These are phyloP conservation scores for Plicaturopsis crispa DNA, from an alignment of 768 basidiomycete genomes.

Conservation along the genomic window DNA sequence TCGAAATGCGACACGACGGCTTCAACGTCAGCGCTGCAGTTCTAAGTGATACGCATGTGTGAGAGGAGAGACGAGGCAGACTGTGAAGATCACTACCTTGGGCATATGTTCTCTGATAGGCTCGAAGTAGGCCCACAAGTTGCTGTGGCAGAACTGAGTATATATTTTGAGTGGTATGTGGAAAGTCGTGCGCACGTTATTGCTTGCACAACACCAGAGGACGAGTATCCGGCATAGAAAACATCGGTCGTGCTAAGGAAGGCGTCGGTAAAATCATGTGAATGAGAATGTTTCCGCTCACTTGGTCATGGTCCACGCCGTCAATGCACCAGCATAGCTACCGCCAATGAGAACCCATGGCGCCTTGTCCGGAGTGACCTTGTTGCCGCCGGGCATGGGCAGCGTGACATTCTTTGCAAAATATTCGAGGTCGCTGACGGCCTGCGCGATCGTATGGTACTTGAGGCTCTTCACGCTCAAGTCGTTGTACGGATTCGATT, in stretches of 20 bases:
- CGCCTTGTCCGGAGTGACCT: constrained; percentile 44
- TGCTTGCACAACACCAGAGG: constrained; percentile 59
- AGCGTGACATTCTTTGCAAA: constrained; percentile 60
- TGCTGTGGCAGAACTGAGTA: constrained; percentile 20
- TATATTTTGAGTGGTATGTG: neutral
- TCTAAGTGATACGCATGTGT: constrained; percentile 20
- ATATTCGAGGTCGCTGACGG: constrained; percentile 64
- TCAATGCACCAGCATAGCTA: constrained; percentile 37
- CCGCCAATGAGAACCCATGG: constrained; percentile 46
- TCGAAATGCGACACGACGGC: constrained; percentile 58
- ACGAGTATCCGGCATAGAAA: constrained; percentile 61
- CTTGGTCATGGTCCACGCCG: constrained; percentile 12
- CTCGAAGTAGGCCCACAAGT: constrained; percentile 70
- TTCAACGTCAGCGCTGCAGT: constrained; percentile 69
- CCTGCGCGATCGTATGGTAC: constrained; percentile 64
- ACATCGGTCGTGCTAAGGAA: constrained; percentile 45
- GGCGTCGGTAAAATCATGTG: neutral
- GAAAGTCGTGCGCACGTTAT: constrained; percentile 31
- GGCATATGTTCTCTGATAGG: constrained; percentile 65
- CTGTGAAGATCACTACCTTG: neutral
- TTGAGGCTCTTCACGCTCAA: constrained; percentile 49
- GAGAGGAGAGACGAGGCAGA: constrained; percentile 1
- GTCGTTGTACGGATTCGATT: constrained; percentile 63
- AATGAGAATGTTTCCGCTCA: neutral
- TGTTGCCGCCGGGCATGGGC: constrained; percentile 59